Base-by-base conservation (phyloP, 257 asterid genomes). In the Catharanthus roseus region DNA sequence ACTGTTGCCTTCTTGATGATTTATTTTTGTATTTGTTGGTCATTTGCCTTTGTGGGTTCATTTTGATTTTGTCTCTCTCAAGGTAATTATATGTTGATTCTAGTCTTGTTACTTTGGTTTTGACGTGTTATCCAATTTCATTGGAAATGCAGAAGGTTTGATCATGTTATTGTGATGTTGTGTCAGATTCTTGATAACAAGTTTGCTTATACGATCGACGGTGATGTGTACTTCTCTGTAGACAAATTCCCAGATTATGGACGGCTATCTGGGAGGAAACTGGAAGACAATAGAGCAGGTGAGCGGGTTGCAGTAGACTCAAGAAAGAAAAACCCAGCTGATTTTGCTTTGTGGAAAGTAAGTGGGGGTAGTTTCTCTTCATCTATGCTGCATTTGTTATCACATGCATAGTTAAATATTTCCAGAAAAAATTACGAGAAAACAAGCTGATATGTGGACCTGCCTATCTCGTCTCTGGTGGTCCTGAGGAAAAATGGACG, bases 311-410 rank as follows among this genome's bases (percentile, higher is more conserved):
- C 95, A 41, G 96, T 93, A 73, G 95, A 93, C 85, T 77, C 96
- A 3, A 83, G 99, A 86, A 93, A 93, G 89, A 88, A 71, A 76
- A 86, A 91, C 69, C 95, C 97, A 42, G 96, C 99, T 79, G 99
- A 93, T 85, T 93, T 93, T 79, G 99, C 96, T 58, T 77, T 93
- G 72, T 93, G 99, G 99, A 93, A 93, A 80, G 99, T 93, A 79
- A 86, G 90, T 77, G 62, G 63, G 71, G 54, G 47, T 68, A 68
- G 62, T 33, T 60, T 73, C 47, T 31, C 8, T 58, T 19, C 11
- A 5, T 31, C 31, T 13, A n/a, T 29, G n/a, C n/a, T 66, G 62
- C 44, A 31, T 44, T 28, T 42, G 10, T 62, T 4, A 11, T 69
- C 13, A 3, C 36, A 60, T 41, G 19, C 54, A 26, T 24, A 64